phyloP scores from a whole-genome alignment of 2,329 filamentous ascomycete genomes.

The Knufia petricola region DNA sequence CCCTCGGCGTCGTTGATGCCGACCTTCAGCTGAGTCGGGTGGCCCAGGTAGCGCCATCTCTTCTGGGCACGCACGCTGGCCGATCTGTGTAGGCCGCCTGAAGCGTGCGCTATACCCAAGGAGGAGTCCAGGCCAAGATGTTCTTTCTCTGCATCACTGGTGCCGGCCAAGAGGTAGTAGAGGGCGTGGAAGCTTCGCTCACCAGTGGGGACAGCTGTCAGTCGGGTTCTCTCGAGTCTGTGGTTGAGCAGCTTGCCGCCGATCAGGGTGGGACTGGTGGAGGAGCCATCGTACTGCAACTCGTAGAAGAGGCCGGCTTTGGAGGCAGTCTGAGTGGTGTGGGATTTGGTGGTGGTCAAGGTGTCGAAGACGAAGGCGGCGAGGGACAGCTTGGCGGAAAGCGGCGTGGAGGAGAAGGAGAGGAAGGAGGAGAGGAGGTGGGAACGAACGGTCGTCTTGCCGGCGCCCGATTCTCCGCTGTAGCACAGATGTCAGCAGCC shows the following conservation, averaged over 20 bases:
- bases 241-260: slow-evolving; percentile 94
- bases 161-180: slow-evolving; percentile 90
- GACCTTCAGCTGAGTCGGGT: slow-evolving; percentile 92
- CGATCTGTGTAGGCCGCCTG: slow-evolving; percentile 40
- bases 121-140: slow-evolving; percentile 61
- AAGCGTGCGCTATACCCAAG: slow-evolving; percentile 30
- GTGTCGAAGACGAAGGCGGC: slow-evolving; percentile 94
- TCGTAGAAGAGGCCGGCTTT: slow-evolving; percentile 94
- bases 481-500: slow-evolving; percentile 10
- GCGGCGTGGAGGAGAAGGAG: slow-evolving; percentile 79
- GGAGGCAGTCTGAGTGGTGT: slow-evolving; percentile 88
- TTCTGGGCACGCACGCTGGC: slow-evolving; percentile 53
- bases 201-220: slow-evolving; percentile 84
- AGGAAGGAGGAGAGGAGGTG: slow-evolving; percentile 80
- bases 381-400: slow-evolving; percentile 84
- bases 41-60: slow-evolving; percentile 91
- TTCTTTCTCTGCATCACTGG: slow-evolving; percentile 77
- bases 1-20: slow-evolving; percentile 93
- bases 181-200: slow-evolving; percentile 86
- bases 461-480: slow-evolving; percentile 89
- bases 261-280: slow-evolving; percentile 75
- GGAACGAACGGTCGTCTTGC: slow-evolving; percentile 88
- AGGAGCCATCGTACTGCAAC: slow-evolving; percentile 87
- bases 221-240: slow-evolving; percentile 79
- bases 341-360: slow-evolving; percentile 91